These are phyloP conservation scores for Lasiosphaeris hirsuta DNA, from an alignment of 495 filamentous ascomycete genomes.

Conservation along the genomic window DNA sequence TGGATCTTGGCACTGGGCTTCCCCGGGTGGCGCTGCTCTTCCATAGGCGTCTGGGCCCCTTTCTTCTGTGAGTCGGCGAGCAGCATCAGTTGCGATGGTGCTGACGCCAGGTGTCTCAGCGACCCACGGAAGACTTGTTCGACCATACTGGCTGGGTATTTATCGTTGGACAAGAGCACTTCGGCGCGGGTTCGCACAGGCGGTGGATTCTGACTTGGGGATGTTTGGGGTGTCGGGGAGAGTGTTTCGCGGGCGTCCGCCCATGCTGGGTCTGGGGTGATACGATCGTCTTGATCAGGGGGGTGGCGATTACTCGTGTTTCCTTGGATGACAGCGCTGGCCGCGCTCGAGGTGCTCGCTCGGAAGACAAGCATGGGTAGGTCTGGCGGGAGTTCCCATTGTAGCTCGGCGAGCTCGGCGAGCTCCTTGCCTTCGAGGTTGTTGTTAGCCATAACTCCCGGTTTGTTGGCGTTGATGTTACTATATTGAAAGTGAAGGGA, in stretches of 20 bases:
- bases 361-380: neutral
- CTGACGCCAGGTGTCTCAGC: constrained; percentile 5
- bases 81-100: constrained; percentile 7
- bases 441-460: neutral
- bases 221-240: neutral
- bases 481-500: too few species aligned
- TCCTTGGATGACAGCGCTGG: neutral
- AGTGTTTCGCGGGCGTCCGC: too few species aligned
- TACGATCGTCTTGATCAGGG: neutral
- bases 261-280: too few species aligned
- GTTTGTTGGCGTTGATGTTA: neutral
- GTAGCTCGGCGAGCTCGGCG: neutral
- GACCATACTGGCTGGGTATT: neutral
- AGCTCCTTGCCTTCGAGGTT: neutral
- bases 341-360: neutral
- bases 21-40: constrained; percentile 33
- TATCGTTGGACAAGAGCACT: neutral
- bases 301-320: neutral
- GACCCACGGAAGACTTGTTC: constrained; percentile 3
- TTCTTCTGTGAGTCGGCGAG: constrained; percentile 16
- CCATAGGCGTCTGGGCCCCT: constrained; percentile 18
- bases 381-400: neutral
- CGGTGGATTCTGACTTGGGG: neutral
- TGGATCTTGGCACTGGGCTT: constrained; percentile 23
- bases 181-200: neutral